phyloP scores from a whole-genome alignment of 805 yeast genomes.

The Pichia nanzhaoensis region DNA sequence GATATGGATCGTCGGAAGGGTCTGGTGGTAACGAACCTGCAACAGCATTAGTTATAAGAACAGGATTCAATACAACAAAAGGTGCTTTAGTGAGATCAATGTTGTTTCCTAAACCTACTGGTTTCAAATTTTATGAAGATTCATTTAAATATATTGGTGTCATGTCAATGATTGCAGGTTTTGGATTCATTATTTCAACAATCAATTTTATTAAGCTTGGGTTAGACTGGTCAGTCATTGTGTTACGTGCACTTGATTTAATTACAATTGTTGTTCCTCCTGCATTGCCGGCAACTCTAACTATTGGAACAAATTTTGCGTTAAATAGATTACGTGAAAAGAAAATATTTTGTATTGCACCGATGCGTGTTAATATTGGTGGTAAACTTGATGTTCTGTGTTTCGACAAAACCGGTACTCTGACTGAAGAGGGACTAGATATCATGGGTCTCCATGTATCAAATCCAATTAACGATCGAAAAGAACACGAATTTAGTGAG shows the following conservation, averaged over 20 bases:
- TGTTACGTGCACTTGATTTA: slow-evolving; percentile 85
- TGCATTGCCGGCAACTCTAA: slow-evolving; percentile 93
- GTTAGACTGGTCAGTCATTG: slow-evolving; percentile 58
- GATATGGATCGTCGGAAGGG: slow-evolving; percentile 48
- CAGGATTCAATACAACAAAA: slow-evolving; percentile 93
- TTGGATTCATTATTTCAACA: slow-evolving; percentile 83
- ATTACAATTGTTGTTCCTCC: slow-evolving; percentile 98
- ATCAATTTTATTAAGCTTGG: slow-evolving; percentile 75
- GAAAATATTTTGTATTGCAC: slow-evolving; percentile 83
- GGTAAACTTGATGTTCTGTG: slow-evolving; percentile 88
- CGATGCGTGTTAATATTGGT: slow-evolving; percentile 91
- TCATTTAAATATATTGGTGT: slow-evolving; percentile 95
- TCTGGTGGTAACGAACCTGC: slow-evolving; percentile 69
- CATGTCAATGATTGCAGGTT: slow-evolving; percentile 76
- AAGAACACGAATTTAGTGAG: slow-evolving; percentile 24
- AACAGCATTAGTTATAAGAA: slow-evolving; percentile 77
- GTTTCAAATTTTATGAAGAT: slow-evolving; percentile 88
- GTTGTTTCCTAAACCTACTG: slow-evolving; percentile 93
- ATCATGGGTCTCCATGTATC: slow-evolving; percentile 50
- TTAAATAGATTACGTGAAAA: slow-evolving; percentile 62
- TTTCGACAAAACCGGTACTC: slow-evolving; percentile 95
- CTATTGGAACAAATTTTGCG: slow-evolving; percentile 95
- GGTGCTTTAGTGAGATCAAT: slow-evolving; percentile 91
- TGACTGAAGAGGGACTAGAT: slow-evolving; percentile 95
- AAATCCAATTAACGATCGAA: slow-evolving; percentile 28